These are phyloP conservation scores for Amniculicola lignicola DNA, from an alignment of 495 filamentous ascomycete genomes.

Conservation along the genomic window DNA sequence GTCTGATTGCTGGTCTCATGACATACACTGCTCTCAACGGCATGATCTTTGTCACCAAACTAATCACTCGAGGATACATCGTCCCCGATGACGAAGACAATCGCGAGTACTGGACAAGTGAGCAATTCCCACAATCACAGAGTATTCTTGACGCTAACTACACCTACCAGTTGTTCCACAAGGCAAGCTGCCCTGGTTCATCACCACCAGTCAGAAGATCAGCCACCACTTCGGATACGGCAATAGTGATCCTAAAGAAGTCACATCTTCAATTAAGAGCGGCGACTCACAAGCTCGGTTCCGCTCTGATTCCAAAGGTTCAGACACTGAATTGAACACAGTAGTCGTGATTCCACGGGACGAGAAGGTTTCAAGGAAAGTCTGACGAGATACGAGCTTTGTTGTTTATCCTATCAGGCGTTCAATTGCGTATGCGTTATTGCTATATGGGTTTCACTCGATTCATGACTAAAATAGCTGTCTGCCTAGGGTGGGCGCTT, in stretches of 20 bases:
- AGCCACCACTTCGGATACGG: conserved; percentile 16
- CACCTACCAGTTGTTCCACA: conserved; percentile 22
- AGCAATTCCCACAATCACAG: conserved; percentile 13
- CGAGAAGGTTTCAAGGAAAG: conserved; percentile 17
- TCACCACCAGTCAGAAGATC: conserved; percentile 13
- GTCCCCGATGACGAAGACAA: conserved; percentile 68
- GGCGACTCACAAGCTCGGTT: conserved; percentile 20
- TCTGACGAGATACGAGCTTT: not conserved
- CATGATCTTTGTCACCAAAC: conserved; percentile 61
- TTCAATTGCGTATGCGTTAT: not conserved
- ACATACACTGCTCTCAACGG: conserved; percentile 70
- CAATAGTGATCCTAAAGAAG: not conserved
- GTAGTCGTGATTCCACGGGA: conserved; percentile 13
- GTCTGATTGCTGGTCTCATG: conserved; percentile 73
- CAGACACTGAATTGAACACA: conserved; percentile 24
- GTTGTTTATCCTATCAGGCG: not conserved
- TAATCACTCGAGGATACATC: conserved; percentile 61
- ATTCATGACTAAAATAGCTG: not conserved
- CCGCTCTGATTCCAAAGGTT: conserved; percentile 8
- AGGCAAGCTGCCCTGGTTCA: conserved; percentile 35
- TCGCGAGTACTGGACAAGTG: conserved; percentile 72
- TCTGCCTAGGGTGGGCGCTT: not conserved
- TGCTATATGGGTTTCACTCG: not conserved
- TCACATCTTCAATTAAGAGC: conserved; percentile 21
- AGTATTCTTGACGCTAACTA: not conserved